A percentile compares a stretch with the other conserved stretches of the same genome.
These are phyloP conservation scores for Termitomyces sp. DNA, from an alignment of 768 basidiomycete genomes.

Conservation along the genomic window DNA sequence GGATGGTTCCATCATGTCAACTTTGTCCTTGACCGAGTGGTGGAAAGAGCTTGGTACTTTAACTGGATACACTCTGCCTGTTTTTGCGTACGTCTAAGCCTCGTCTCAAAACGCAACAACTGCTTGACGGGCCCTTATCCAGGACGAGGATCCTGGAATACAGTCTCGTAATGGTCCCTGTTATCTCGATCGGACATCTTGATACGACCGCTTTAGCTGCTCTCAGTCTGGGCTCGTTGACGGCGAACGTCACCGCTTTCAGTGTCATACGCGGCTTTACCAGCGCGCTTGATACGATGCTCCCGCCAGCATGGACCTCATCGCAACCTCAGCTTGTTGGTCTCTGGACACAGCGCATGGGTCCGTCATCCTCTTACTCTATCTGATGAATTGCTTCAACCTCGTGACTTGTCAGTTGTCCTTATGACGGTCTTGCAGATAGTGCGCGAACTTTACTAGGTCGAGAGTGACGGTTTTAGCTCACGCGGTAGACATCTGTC, in stretches of 20 bases:
- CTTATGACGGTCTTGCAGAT: conserved; percentile 48
- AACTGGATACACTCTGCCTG: background rate
- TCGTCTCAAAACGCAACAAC: background rate
- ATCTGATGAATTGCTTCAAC: background rate
- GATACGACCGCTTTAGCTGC: conserved; percentile 87
- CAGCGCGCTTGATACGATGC: conserved; percentile 85
- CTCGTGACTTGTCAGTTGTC: conserved; percentile 35
- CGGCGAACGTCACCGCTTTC: conserved; percentile 66
- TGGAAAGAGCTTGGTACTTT: conserved; percentile 7
- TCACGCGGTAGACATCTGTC: conserved; percentile 24
- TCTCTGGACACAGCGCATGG: conserved; percentile 86
- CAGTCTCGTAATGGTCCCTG: conserved; percentile 76
- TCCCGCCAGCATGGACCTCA: conserved; percentile 94
- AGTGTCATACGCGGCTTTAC: conserved; percentile 77
- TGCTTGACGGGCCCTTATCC: background rate
- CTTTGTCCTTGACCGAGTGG: background rate
- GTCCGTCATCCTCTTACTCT: conserved; percentile 23
- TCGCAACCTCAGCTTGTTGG: conserved; percentile 83
- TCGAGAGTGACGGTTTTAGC: background rate
- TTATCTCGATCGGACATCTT: conserved; percentile 84
- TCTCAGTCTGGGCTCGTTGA: conserved; percentile 67
- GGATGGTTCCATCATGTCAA: background rate
- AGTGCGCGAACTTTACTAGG: conserved; percentile 30
- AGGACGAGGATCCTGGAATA: conserved; percentile 82
- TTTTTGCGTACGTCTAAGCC: conserved; percentile 1